Conservation (phyloP, 495 filamentous ascomycete genomes). For the Monascus purpureus region DNA sequence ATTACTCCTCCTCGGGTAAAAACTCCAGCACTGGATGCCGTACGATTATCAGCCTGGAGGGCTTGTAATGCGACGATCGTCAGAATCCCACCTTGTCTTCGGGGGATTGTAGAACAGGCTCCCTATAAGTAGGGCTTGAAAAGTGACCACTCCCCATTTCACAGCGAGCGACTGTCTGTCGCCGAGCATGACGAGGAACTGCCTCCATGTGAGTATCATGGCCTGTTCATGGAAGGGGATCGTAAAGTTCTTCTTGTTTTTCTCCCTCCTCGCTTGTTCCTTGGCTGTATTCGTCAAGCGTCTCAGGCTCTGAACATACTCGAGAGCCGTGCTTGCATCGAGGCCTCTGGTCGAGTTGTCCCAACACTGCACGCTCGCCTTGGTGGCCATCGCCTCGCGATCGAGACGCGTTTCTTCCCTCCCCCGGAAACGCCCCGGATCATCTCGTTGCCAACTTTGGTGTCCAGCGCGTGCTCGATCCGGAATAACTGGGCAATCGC, state of each 20-base stretch:
- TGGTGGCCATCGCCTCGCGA: constrained; percentile 55
- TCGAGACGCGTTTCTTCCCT: constrained; percentile 60
- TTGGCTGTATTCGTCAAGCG: constrained; percentile 48
- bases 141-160: constrained; percentile 47
- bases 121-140: constrained; percentile 65
- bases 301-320: constrained; percentile 50
- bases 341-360: constrained; percentile 58
- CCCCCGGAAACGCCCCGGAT: constrained; percentile 58
- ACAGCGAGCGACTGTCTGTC: constrained; percentile 37
- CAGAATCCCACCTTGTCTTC: constrained; percentile 26
- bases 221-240: constrained; percentile 55
- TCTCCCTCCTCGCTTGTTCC: constrained; percentile 26
- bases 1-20: constrained; percentile 40
- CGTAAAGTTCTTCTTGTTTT: constrained; percentile 46
- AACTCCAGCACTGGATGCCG: constrained; percentile 21
- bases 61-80: background rate
- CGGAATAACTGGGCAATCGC: constrained; percentile 67
- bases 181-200: constrained; percentile 51
- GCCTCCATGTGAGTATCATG: constrained; percentile 49
- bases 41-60: constrained; percentile 5
- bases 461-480: constrained; percentile 55
- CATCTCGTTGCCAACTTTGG: constrained; percentile 52
- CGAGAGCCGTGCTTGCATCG: constrained; percentile 51
- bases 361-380: constrained; percentile 51
- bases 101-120: constrained; percentile 63